phyloP scores from a whole-genome alignment of 805 yeast species.

The Lipomyces orientalis region DNA sequence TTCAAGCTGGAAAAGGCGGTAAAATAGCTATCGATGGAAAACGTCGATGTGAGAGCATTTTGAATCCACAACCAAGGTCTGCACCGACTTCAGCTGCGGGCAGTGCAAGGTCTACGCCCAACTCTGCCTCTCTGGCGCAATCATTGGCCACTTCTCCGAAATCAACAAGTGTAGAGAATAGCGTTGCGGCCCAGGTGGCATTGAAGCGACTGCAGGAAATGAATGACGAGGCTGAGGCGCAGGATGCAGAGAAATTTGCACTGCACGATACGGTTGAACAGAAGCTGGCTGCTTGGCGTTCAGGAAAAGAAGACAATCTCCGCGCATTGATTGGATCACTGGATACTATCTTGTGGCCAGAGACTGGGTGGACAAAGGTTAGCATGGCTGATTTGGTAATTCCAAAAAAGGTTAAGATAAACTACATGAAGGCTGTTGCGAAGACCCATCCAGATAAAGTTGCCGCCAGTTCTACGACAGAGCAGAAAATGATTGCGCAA shows the following conservation, averaged over 20 bases:
- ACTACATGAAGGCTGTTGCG: constrained; percentile 81
- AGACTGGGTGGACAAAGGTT: constrained; percentile 68
- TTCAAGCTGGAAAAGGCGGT: constrained; percentile 70
- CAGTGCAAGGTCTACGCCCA: constrained; percentile 15
- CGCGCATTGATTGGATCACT: constrained; percentile 76
- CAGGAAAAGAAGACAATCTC: constrained; percentile 79
- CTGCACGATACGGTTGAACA: constrained; percentile 68
- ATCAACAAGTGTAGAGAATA: constrained; percentile 30
- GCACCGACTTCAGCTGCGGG: constrained; percentile 32
- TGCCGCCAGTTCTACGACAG: constrained; percentile 60
- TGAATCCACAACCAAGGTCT: constrained; percentile 59
- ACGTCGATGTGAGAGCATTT: constrained; percentile 70
- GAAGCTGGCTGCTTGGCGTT: constrained; percentile 65
- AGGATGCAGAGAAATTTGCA: constrained; percentile 63
- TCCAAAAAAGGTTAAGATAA: constrained; percentile 85
- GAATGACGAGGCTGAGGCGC: constrained; percentile 52
- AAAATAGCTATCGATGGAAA: constrained; percentile 77
- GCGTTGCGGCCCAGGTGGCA: constrained; percentile 50
- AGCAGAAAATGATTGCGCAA: constrained; percentile 83
- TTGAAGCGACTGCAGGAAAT: constrained; percentile 58
- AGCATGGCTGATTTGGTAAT: constrained; percentile 76
- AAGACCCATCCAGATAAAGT: constrained; percentile 87
- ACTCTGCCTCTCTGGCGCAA: background rate
- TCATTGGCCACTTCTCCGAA: constrained; percentile 13
- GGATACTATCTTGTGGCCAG: constrained; percentile 70